Evolutionary conservation across 805 yeast species (phyloP), one percentile per base, ranked within the genome.

Genomic region (Cyberlindnera nakhonratchasimensis): DNA sequence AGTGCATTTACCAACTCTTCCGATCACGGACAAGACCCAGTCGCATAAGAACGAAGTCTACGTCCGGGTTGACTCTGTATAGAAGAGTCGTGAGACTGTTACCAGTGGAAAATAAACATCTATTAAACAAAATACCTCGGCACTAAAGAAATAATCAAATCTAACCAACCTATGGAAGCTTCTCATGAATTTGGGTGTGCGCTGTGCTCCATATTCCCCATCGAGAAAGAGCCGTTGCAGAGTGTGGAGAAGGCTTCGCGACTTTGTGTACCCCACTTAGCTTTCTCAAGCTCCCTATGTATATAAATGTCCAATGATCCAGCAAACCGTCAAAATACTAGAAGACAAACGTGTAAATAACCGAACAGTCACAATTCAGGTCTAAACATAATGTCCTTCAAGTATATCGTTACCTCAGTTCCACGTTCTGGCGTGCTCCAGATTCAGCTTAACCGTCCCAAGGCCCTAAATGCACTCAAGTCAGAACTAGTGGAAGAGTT

Each of bases 1-100:
- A 51, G 81, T 85, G 29, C 72, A 72, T 18, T 65, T 87, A 45
- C 80, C 81, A 17, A 67, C 72, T 0, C 55, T 72, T 14, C 64
- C 75, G 0, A 78, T 72, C 0, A 52, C 65, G 9, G 66, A 62
- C 4, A 20, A 33, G 1, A 53, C 65, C 0, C 51, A 51, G 30
- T 28, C 56, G 4, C 58, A 59, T 14, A 59, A 59, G 21, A 61
- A 58, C 16, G 70, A 55, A 19, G 46, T 53, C 2, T 54, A 21
- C 25, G 42, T 50, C 0, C 24, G 42, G 14, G 31, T 50, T 4
- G 43, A 37, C 24, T 4, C 19, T 5, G 29, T 12, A 26, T 26
- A 26, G n/a, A 26, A n/a, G n/a, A n/a, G n/a, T n/a, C n/a, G n/a
- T n/a, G n/a, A n/a, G n/a, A n/a, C n/a, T n/a, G n/a, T n/a, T n/a